These are phyloP conservation scores for Ceratocystis papillata DNA, from an alignment of 2,329 filamentous ascomycete species.

Conservation along the genomic window DNA sequence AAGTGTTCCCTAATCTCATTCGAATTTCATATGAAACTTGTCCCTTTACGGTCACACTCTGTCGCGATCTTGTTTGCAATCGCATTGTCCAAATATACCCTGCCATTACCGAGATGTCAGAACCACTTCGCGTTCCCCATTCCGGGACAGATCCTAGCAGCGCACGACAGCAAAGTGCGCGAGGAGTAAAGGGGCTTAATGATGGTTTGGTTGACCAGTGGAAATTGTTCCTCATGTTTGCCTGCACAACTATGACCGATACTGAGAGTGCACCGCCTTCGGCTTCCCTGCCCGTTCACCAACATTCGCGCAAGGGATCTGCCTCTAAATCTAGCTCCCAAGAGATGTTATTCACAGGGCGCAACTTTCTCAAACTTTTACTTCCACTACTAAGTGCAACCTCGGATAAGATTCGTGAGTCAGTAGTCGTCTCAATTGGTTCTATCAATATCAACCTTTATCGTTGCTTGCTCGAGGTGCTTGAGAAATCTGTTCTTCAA, in stretches of 20 bases:
- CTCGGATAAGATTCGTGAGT: conserved; percentile 71
- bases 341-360: conserved; percentile 75
- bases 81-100: conserved; percentile 88
- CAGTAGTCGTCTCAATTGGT: conserved; percentile 81
- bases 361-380: conserved; percentile 80
- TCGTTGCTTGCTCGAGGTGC: conserved; percentile 74
- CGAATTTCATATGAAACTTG: conserved; percentile 83
- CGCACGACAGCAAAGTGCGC: conserved; percentile 37
- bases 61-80: conserved; percentile 84
- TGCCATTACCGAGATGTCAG: conserved; percentile 66
- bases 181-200: conserved; percentile 60
- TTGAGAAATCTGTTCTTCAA: conserved; percentile 73
- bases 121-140: conserved; percentile 55
- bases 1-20: conserved; percentile 92
- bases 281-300: conserved; percentile 32
- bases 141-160: conserved; percentile 51
- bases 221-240: conserved; percentile 95
- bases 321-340: conserved; percentile 50
- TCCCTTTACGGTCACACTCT: conserved; percentile 80
- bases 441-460: conserved; percentile 95
- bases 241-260: conserved; percentile 86
- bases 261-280: conserved; percentile 52
- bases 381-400: conserved; percentile 76
- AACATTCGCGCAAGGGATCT: conserved; percentile 75
- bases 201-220: conserved; percentile 91